Evolutionary conservation across 768 basidiomycete genomes (phyloP).

Genomic region (Lyophyllum atratum): DNA sequence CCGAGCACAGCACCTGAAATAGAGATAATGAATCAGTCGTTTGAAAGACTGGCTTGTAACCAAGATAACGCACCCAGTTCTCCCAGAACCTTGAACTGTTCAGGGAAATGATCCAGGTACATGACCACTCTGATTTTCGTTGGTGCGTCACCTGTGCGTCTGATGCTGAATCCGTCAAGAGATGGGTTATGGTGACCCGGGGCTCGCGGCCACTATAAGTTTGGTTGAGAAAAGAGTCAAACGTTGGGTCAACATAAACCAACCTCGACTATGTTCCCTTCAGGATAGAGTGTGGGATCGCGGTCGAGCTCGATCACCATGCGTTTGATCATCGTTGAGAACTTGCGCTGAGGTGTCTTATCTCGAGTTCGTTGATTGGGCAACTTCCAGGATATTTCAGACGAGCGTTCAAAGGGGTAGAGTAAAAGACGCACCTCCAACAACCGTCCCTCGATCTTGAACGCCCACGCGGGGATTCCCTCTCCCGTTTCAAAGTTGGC

Average conservation of each 20-base stretch:
- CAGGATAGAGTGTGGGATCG: constrained; percentile 77
- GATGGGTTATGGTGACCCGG: constrained; percentile 57
- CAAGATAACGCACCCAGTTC: constrained; percentile 60
- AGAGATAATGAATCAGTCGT: constrained; percentile 1
- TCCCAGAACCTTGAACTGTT: constrained; percentile 78
- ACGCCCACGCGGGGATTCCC: constrained; percentile 86
- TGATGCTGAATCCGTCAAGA: constrained; percentile 86
- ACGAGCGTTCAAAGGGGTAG: background rate
- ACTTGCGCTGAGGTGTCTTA: constrained; percentile 66
- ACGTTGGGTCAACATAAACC: constrained; percentile 14
- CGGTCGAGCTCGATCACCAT: constrained; percentile 88
- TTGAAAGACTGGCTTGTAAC: background rate
- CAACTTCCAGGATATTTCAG: constrained; percentile 36
- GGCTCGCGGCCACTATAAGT: constrained; percentile 60
- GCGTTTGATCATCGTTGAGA: constrained; percentile 82
- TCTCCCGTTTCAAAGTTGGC: constrained; percentile 79
- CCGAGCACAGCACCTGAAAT: constrained; percentile 62
- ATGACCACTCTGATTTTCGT: constrained; percentile 84
- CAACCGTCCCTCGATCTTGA: constrained; percentile 86
- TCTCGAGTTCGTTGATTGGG: constrained; percentile 67
- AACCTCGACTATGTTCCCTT: constrained; percentile 91
- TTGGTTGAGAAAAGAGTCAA: background rate
- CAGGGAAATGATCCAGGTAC: constrained; percentile 84
- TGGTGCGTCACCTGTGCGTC: constrained; percentile 76
- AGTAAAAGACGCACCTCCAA: constrained; percentile 69